Evolutionary conservation across 441 rosid species (phyloP), one percentile per base, ranked within the genome.

Genomic region (Gossypium davidsonii): DNA sequence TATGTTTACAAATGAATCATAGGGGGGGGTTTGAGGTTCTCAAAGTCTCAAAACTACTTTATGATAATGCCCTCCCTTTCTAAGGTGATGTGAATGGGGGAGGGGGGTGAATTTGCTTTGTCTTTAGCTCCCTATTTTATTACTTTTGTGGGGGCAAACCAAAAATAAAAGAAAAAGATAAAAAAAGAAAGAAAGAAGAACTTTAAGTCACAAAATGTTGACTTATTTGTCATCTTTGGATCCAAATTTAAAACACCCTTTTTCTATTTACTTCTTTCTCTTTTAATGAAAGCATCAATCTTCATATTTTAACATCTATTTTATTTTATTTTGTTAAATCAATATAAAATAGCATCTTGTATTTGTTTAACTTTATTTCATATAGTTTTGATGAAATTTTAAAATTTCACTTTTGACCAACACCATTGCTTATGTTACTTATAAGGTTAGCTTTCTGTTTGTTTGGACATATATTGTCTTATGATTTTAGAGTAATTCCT

Each of bases 121-220:
- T 66, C 37, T 55, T 34, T 64, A 15, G 55, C 57, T 55, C 26
- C 39, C 25, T n/a, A 6, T 73, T 31, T 57, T 12, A 2, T 34
- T 31, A 48, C 73, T 67, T 56, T 67, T 57, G 67, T 60, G 78
- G 83, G 18, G 20, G 34, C 2, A 2, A 49, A 44, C 6, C 1
- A 20, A 58, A 58, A 15, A 18, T 31, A 31, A 31, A 31, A 31
- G 34, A 4, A 31, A 31, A 31, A 31, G 6, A 0, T 21, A 21
- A 21, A 21, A 21, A 21, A 21, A 21, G 0, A 21, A 21, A 0
- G 0, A 31, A 55, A 6, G 28, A 25, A 17, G 55, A 51, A 21
- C 85, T 82, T 84, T 75, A 77, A 48, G 78, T 66, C 79, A 77
- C 78, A n/a, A 78, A 72, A 79, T 60, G 6, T 74, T 67, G 79